Conservation (phyloP, 805 yeast species). For the Metschnikowia baotianmanensis region DNA sequence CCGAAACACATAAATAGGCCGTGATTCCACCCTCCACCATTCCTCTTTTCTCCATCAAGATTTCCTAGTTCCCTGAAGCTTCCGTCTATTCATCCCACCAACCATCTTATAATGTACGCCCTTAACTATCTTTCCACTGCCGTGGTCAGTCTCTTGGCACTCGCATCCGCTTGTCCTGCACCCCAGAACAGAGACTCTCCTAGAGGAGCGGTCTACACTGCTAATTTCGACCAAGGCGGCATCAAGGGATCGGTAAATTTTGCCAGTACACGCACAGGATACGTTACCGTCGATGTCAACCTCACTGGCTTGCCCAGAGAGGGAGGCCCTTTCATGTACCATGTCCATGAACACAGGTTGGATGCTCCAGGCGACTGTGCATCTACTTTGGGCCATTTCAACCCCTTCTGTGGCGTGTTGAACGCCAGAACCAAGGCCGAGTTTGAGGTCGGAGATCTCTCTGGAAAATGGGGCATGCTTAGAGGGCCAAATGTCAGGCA, state of each 20-base stretch:
- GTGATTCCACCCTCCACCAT: too few species aligned
- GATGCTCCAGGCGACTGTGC: slow-evolving; percentile 31
- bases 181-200: slow-evolving; percentile 6
- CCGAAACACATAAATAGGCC: too few species aligned
- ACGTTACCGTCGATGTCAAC: slow-evolving; percentile 31
- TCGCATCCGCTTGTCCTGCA: slow-evolving; percentile 2
- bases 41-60: too few species aligned
- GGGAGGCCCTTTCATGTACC: slow-evolving; percentile 44
- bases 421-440: slow-evolving; percentile 24
- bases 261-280: slow-evolving; percentile 28
- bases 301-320: slow-evolving; percentile 30
- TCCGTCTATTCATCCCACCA: background rate
- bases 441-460: slow-evolving; percentile 38
- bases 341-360: slow-evolving; percentile 36
- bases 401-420: slow-evolving; percentile 37
- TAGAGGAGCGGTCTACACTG: slow-evolving; percentile 1
- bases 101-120: background rate
- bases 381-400: slow-evolving; percentile 36
- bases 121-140: background rate
- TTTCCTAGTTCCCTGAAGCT: background rate
- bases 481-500: slow-evolving; percentile 22
- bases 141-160: background rate
- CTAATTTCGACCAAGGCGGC: background rate
- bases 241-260: slow-evolving; percentile 34
- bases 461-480: slow-evolving; percentile 39